phyloP scores from a whole-genome alignment of 306 rosid genomes.

The Aeschynomene evenia region DNA sequence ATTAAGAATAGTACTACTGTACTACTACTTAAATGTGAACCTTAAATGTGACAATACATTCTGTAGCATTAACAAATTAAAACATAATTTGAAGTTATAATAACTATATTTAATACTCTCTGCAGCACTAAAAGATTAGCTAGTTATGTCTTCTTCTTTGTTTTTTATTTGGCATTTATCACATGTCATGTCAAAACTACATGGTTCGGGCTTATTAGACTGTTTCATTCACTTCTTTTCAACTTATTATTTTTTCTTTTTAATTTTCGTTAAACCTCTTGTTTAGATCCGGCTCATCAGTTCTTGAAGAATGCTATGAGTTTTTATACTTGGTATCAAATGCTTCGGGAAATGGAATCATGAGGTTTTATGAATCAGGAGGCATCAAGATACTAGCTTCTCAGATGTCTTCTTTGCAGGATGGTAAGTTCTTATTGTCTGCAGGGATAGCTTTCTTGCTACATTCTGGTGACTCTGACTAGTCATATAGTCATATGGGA shows the following conservation, averaged over 20 bases:
- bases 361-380: constrained; percentile 52
- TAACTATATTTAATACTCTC: no score
- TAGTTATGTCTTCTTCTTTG: background rate
- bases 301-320: constrained; percentile 76
- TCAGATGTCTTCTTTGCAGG: constrained; percentile 55
- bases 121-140: background rate
- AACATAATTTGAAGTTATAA: no score
- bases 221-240: background rate
- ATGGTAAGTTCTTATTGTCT: constrained; percentile 52
- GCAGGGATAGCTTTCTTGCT: background rate
- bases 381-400: constrained; percentile 66
- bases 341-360: constrained; percentile 62
- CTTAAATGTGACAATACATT: no score
- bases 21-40: no score
- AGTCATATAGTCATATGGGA: background rate
- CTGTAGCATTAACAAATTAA: no score
- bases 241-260: background rate
- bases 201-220: background rate
- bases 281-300: constrained; percentile 60
- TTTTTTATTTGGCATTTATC: background rate
- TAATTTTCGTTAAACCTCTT: constrained; percentile 15
- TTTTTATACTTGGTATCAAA: constrained; percentile 72
- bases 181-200: background rate
- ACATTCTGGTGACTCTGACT: background rate
- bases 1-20: no score